A percentile compares a stretch with the other conserved stretches of the same genome.
Evolutionary conservation across 768 basidiomycete genomes (phyloP).

Genomic region (Kwoniella mangroviensis): DNA sequence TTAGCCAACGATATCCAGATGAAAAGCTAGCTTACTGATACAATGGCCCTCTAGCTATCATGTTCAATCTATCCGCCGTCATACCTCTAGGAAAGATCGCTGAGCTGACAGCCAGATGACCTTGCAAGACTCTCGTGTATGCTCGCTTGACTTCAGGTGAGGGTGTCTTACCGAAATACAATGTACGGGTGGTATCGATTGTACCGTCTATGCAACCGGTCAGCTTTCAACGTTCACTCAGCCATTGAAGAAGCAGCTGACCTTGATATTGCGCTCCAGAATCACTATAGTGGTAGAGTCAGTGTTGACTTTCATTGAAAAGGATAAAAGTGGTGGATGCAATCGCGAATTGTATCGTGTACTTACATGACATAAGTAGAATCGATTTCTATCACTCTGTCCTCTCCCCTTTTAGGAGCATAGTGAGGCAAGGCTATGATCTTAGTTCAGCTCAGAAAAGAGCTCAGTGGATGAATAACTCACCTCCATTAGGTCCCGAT

Average conservation of each 20-base stretch:
- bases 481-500: conserved; percentile 81
- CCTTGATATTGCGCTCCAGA: conserved; percentile 68
- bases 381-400: conserved; percentile 74
- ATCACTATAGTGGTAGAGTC: conserved; percentile 64
- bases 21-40: conserved; percentile 63
- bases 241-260: conserved; percentile 16
- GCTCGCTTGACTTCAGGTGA: conserved; percentile 78
- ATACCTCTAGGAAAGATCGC: conserved; percentile 91
- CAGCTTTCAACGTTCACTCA: conserved; percentile 38
- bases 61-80: conserved; percentile 79
- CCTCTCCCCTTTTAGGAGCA: conserved; percentile 70
- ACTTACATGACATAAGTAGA: conserved; percentile 87
- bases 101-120: conserved; percentile 91
- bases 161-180: conserved; percentile 81
- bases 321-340: background rate
- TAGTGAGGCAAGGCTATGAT: conserved; percentile 85
- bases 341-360: no score
- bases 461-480: conserved; percentile 33
- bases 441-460: background rate
- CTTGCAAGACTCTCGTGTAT: conserved; percentile 92
- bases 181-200: conserved; percentile 62
- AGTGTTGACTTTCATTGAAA: background rate
- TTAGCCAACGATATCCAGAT: background rate
- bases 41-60: conserved; percentile 82
- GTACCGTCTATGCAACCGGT: conserved; percentile 80